These are phyloP conservation scores for Dissoconium aciculare DNA, from an alignment of 2,329 filamentous ascomycete species.

Conservation along the genomic window DNA sequence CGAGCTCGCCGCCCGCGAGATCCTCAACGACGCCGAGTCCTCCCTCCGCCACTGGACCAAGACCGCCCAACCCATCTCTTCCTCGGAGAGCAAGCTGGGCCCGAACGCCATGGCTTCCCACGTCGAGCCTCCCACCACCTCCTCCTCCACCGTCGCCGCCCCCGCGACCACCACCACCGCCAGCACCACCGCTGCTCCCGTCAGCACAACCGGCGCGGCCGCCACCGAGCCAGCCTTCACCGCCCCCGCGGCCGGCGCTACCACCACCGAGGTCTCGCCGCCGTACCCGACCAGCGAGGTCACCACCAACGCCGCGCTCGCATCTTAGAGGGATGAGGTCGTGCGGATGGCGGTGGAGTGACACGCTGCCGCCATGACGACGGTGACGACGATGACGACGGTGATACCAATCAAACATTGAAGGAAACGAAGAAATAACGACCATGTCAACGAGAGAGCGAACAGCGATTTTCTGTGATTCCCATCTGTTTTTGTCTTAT, in stretches of 20 bases:
- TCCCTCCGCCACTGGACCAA: conserved; percentile 64
- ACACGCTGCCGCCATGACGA: conserved; percentile 1
- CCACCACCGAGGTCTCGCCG: conserved; percentile 12
- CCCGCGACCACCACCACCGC: neutral
- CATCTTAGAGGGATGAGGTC: conserved; percentile 9
- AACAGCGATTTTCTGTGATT: too few relatives aligned
- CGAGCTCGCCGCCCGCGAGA: conserved; percentile 55
- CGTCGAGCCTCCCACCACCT: conserved; percentile 5
- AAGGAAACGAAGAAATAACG: too few relatives aligned
- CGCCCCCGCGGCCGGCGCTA: conserved; percentile 9
- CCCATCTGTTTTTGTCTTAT: too few relatives aligned
- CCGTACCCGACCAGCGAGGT: conserved; percentile 11
- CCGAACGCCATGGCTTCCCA: conserved; percentile 28
- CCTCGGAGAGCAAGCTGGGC: conserved; percentile 34
- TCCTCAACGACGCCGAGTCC: conserved; percentile 84
- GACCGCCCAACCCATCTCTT: conserved; percentile 39
- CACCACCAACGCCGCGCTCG: conserved; percentile 10
- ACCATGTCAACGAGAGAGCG: too few relatives aligned
- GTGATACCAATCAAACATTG: too few relatives aligned
- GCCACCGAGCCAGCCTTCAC: neutral
- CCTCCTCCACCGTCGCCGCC: neutral
- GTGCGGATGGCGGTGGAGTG: too few relatives aligned
- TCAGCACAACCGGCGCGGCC: conserved; percentile 3
- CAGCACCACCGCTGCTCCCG: conserved; percentile 1
- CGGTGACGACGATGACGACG: too few relatives aligned